Base-by-base conservation (phyloP, 1,284 basidiomycete genomes). In the Stygiomarasmius scandens region DNA sequence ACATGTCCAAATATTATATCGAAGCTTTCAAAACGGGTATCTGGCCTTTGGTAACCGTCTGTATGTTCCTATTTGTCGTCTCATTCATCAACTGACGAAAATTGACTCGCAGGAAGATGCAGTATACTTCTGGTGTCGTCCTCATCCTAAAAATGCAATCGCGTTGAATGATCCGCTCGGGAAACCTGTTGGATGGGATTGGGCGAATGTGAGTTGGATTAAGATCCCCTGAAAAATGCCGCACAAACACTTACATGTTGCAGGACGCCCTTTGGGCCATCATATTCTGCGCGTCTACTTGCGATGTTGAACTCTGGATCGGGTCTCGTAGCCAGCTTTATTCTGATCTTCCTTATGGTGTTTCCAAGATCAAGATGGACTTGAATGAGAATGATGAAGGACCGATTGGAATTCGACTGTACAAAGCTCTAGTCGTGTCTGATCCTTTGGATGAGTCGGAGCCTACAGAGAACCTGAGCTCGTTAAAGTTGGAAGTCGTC, bases 1-100 rank as follows among this genome's bases (percentile, higher is more conserved):
- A 77, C 25, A 67, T 83, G 61, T 76, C 74, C 34, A 64, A 71
- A 43, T 86, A 84, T 71, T 86, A 89, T 67, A 78, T 84, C 58
- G 71, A 75, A 3, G 84, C 83, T 1, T 89, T 82, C 76, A 86
- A 87, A 73, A 84, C 81, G 3, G 87, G 87, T n/a, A 60, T 66
- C 2, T 87, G 84, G 67, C 86, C 87, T 4, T 51, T 74, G 16
- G 80, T 88, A 63, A 76, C 76, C 5, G 74, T 76, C n/a, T n/a
- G n/a, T n/a, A n/a, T n/a, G n/a, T n/a, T n/a, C n/a, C n/a, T n/a
- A n/a, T n/a, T n/a, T n/a, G n/a, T n/a, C n/a, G n/a, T n/a, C n/a
- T n/a, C n/a, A n/a, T n/a, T n/a, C n/a, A n/a, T n/a, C n/a, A n/a
- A n/a, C n/a, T n/a, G n/a, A n/a, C n/a, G n/a, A n/a, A n/a, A n/a